Evolutionary conservation across 257 asterid genomes (phyloP).

Genomic region (Przewalskia tangutica): DNA sequence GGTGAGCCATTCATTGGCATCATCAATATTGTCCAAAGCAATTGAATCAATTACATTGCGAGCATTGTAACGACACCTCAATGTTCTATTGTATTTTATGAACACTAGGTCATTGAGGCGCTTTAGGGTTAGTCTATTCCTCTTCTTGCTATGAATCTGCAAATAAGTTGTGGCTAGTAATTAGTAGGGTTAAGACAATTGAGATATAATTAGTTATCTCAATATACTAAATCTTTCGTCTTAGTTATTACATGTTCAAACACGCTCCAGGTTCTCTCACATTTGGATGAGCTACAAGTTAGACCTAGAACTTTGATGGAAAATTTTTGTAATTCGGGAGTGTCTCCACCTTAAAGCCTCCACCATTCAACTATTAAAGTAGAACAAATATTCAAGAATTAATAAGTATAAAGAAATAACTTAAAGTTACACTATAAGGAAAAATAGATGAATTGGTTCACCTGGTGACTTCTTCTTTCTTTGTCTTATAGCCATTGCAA

Average conservation of each 20-base stretch:
- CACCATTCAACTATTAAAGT: background rate
- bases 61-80: background rate
- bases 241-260: background rate
- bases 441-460: background rate
- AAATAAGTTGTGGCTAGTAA: background rate
- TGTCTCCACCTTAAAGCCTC: background rate
- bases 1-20: background rate
- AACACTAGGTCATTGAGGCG: background rate
- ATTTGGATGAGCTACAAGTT: conserved; percentile 4
- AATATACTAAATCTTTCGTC: background rate
- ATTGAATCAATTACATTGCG: background rate
- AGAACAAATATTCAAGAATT: background rate
- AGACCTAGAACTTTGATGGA: background rate
- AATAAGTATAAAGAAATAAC: background rate
- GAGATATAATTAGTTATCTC: background rate
- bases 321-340: background rate
- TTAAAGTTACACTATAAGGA: background rate
- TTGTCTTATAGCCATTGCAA: background rate
- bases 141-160: background rate
- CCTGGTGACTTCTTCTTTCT: background rate
- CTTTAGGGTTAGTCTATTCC: background rate
- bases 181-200: background rate
- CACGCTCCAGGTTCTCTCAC: conserved; percentile 5
- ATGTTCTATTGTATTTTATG: background rate
- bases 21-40: background rate